Percentiles rank a stretch among this genome's conserved stretches.
These are phyloP conservation scores for Xylogone sp. DNA, from an alignment of 2,329 filamentous ascomycete species.

Conservation along the genomic window DNA sequence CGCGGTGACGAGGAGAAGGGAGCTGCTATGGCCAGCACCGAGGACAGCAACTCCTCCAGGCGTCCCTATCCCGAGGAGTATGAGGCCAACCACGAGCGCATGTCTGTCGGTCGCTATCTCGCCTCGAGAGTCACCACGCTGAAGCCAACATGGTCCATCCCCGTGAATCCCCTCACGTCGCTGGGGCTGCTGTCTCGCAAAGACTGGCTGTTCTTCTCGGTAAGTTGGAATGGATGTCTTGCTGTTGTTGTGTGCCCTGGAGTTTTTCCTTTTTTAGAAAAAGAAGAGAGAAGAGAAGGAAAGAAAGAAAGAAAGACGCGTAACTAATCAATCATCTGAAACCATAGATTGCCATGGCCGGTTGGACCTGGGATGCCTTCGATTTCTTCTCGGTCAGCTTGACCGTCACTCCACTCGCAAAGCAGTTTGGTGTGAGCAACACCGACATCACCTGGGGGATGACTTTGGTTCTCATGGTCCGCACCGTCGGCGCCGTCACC, in stretches of 20 bases:
- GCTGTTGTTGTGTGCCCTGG: too few species aligned
- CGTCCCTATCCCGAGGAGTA: not conserved
- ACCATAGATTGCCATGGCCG: not conserved
- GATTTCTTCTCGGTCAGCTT: conserved; percentile 65
- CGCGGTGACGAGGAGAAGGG: not conserved
- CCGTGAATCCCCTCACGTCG: not conserved
- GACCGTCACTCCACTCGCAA: conserved; percentile 49
- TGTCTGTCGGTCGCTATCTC: not conserved
- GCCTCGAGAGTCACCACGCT: not conserved
- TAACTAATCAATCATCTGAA: not conserved
- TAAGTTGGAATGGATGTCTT: too few species aligned
- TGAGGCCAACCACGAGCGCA: not conserved
- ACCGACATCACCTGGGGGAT: conserved; percentile 63
- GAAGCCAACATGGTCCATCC: not conserved
- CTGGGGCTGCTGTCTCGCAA: not conserved
- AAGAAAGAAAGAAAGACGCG: too few species aligned
- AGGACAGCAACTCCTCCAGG: not conserved
- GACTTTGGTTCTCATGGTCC: conserved; percentile 59
- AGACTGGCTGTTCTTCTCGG: not conserved
- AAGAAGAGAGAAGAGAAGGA: too few species aligned
- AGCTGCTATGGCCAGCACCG: not conserved
- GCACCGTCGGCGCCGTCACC: conserved; percentile 49
- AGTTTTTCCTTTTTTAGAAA: too few species aligned
- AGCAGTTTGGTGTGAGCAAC: conserved; percentile 48
- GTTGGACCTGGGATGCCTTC: conserved; percentile 56